Percentiles rank a stretch among this genome's conserved stretches.
Evolutionary conservation across 208 protist genomes (phyloP).

Genomic region (Crithidia sp.): DNA sequence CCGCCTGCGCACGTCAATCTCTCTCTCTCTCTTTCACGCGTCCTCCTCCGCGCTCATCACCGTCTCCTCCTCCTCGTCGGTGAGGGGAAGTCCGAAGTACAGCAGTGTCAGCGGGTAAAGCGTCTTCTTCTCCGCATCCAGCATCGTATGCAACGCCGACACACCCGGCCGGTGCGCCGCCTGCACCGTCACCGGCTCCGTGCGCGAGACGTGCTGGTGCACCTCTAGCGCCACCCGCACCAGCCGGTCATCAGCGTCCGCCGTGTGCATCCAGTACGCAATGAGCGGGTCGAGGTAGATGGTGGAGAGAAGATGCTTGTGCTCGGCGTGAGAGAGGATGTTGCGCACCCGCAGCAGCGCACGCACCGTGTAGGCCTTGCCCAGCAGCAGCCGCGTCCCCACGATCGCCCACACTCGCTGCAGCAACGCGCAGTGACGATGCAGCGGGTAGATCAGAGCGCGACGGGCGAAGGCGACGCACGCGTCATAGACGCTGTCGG

Average conservation of each 20-base stretch:
- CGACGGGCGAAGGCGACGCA: slow-evolving; percentile 80
- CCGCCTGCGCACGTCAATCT: too few species aligned
- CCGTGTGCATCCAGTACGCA: slow-evolving; percentile 68
- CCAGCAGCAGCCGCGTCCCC: slow-evolving; percentile 71
- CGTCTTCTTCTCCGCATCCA: slow-evolving; percentile 33
- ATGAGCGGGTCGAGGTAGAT: slow-evolving; percentile 83
- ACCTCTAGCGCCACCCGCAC: slow-evolving; percentile 61
- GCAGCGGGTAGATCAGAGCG: slow-evolving; percentile 82
- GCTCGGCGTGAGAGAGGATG: slow-evolving; percentile 83
- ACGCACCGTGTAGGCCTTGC: slow-evolving; percentile 69
- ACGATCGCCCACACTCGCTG: slow-evolving; percentile 75
- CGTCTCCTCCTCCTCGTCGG: slow-evolving; percentile 12
- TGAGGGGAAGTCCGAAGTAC: slow-evolving; percentile 57
- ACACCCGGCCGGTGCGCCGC: neutral
- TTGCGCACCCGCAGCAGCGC: slow-evolving; percentile 73
- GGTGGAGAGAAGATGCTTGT: slow-evolving; percentile 79
- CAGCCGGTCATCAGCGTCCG: slow-evolving; percentile 56
- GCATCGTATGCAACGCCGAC: slow-evolving; percentile 22
- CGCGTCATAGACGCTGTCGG: slow-evolving; percentile 81
- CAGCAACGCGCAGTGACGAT: slow-evolving; percentile 84
- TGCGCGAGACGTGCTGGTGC: slow-evolving; percentile 69
- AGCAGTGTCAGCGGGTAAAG: slow-evolving; percentile 59
- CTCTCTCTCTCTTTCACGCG: too few species aligned
- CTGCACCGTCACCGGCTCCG: slow-evolving; percentile 39
- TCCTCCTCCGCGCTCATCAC: neutral